Base-by-base conservation (phyloP, 495 filamentous ascomycete genomes). In the Hypomontagnella monticulosa region DNA sequence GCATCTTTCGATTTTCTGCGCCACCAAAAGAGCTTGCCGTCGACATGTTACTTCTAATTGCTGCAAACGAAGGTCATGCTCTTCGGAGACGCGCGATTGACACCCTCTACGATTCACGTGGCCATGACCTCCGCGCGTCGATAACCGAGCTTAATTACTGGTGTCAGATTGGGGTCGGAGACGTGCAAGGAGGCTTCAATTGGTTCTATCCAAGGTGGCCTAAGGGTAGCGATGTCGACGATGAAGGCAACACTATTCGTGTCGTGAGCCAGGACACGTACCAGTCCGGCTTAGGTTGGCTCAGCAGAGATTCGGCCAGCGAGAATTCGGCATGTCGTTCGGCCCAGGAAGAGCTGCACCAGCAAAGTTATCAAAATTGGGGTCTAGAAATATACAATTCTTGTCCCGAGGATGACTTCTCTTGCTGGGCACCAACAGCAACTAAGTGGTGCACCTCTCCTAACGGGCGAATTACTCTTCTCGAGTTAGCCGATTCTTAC, bases 141-240 rank as follows among this genome's bases (percentile, higher is more conserved):
- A 86, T 98, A n/a, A 89, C 84, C 60, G 92, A 99, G 48, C 81
- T 99, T 9, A 87, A 96, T 63, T 96, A 95, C 74, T 97, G 93
- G 93, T 98, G 96, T 69, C 95, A 97, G 76, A 93, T 98, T 76
- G 93, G 87, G 0, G 86, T 98, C 20, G 96, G 96, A n/a, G 94
- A 96, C 68, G 81, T 86, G 11, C 91, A 91, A 71, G 89, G 91
- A 1, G 93, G 94, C 1, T 81, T 97, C 19, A 92, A 95, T 51
- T 99, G 96, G 96, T 89, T 95, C 57, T 91, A 85, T 75, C 88
- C 82, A 51, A 83, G 86, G 37, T 93, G 87, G 86, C 90, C 92
- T 12, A 84, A 79, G 18, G 88, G 89, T 0, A 71, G 78, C 3
- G 91, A 93, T 70, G 67, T 89, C 3, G 88, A 93, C 65, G 77